Percentiles rank a stretch among this genome's conserved stretches.
These are phyloP conservation scores for Plasmodium gonderi DNA, from an alignment of 169 alveolate genomes.

Conservation along the genomic window DNA sequence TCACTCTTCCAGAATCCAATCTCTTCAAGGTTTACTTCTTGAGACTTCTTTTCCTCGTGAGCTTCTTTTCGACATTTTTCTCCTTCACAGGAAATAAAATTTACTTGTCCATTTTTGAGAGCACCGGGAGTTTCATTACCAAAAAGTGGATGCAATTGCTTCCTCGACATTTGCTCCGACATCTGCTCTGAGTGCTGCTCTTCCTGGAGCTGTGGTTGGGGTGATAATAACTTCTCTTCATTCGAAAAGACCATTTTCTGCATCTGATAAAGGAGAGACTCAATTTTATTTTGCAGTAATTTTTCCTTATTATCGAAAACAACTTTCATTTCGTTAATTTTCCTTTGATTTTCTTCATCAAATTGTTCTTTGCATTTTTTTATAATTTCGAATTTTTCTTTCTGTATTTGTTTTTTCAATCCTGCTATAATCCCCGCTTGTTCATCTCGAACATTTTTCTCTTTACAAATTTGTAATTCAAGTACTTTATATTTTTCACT, in stretches of 20 bases:
- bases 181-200: neutral
- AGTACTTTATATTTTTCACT: slow-evolving; percentile 39
- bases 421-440: slow-evolving; percentile 7
- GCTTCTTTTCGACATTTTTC: neutral
- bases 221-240: too few species aligned
- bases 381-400: slow-evolving; percentile 33
- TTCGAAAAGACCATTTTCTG: slow-evolving; percentile 36
- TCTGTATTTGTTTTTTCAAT: slow-evolving; percentile 28
- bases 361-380: slow-evolving; percentile 40
- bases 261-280: slow-evolving; percentile 11
- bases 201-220: neutral
- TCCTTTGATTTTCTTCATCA: slow-evolving; percentile 41
- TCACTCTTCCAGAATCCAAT: neutral
- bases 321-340: slow-evolving; percentile 25
- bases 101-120: too few species aligned
- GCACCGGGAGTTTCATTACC: too few species aligned
- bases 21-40: neutral
- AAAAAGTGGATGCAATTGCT: too few species aligned
- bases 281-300: slow-evolving; percentile 36
- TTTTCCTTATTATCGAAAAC: slow-evolving; percentile 26
- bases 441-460: slow-evolving; percentile 21
- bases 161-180: too few species aligned
- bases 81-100: neutral
- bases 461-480: slow-evolving; percentile 36
- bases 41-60: neutral